Evolutionary conservation across 495 filamentous ascomycete genomes (phyloP), one percentile per base, ranked within the genome.

Genomic region (Hypoxylon intermedium): DNA sequence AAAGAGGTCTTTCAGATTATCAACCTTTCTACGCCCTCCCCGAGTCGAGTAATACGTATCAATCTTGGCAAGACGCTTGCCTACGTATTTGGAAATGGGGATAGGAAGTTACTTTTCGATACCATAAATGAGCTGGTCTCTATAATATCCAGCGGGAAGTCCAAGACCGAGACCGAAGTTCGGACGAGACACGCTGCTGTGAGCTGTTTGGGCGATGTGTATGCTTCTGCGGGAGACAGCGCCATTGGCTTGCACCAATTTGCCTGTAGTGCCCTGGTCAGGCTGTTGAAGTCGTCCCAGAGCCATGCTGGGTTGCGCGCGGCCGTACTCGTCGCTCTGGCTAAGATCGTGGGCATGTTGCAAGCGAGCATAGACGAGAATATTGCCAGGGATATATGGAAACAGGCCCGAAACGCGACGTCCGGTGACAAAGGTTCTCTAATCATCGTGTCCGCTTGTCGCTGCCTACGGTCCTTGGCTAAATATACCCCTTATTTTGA

Each of bases 381-480:
- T 50, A 82, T 90, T n/a, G 89, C 88, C 9, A 85, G 91, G 63
- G 93, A 97, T 69, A 85, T 92, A 21, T 98, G 93, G 94, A 99
- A 97, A 72, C 89, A 91, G 66, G 88, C 89, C 19, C 83, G 94
- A 40, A 89, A 83, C 72, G 83, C 87, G 51, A 89, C 90, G 7
- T 82, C 86, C 1, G 78, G 81, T 36, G 94, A 98, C 70, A 97
- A 93, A 70, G 87, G 92, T 7, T 82, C 85, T 4, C 80, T 95
- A 37, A 92, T 91, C 19, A 87, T 98, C 69, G 82, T 88, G 9
- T 84, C 85, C 53, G 90, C 91, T 9, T 96, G 89, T 63, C 83
- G 85, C 51, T 96, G 92, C 67, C 72, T 98, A 51, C 89, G 91
- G 67, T 79, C 85, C 41, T 73, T 98, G 47, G 74, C 89, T 24